A percentile compares a stretch with the other conserved stretches of the same genome.
phyloP scores from a whole-genome alignment of 1,284 basidiomycete species.

The Tremellales sp. region DNA sequence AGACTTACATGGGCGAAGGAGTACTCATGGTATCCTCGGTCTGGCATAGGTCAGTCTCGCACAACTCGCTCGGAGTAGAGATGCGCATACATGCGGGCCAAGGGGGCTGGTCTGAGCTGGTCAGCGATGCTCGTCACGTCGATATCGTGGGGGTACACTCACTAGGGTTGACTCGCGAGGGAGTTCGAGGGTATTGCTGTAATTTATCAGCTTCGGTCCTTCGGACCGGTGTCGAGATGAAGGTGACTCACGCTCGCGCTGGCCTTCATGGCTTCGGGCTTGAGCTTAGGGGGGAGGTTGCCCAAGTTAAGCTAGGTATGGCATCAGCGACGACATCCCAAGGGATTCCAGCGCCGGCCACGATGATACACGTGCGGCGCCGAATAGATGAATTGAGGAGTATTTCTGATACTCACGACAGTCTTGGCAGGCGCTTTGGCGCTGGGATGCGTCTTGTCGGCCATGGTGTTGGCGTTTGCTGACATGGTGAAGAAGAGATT shows the following conservation, averaged over 20 bases:
- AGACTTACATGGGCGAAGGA: constrained; percentile 71
- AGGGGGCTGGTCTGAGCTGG: constrained; percentile 70
- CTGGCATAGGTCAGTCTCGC: constrained; percentile 17
- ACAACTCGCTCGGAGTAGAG: neutral
- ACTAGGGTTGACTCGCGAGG: constrained; percentile 50
- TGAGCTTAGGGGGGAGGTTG: constrained; percentile 47
- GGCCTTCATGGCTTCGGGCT: constrained; percentile 39
- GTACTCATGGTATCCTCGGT: constrained; percentile 92
- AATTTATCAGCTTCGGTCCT: neutral
- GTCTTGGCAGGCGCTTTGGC: constrained; percentile 41
- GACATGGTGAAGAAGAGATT: neutral
- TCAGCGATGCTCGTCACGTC: constrained; percentile 3
- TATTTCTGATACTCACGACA: constrained; percentile 18
- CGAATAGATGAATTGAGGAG: neutral
- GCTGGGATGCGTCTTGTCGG: constrained; percentile 29
- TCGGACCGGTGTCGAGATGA: too few relatives aligned
- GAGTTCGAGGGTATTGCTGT: constrained; percentile 51
- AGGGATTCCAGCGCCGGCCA: neutral
- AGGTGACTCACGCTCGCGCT: constrained; percentile 31
- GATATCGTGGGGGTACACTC: constrained; percentile 11
- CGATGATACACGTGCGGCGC: neutral
- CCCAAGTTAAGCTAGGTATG: constrained; percentile 45
- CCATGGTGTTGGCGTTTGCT: constrained; percentile 7
- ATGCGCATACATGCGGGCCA: constrained; percentile 71
- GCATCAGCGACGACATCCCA: constrained; percentile 4